A percentile compares a stretch with the other conserved stretches of the same genome.
Evolutionary conservation across 192 early-diverging fungal genomes (phyloP).

Genomic region (Backusella circina): DNA sequence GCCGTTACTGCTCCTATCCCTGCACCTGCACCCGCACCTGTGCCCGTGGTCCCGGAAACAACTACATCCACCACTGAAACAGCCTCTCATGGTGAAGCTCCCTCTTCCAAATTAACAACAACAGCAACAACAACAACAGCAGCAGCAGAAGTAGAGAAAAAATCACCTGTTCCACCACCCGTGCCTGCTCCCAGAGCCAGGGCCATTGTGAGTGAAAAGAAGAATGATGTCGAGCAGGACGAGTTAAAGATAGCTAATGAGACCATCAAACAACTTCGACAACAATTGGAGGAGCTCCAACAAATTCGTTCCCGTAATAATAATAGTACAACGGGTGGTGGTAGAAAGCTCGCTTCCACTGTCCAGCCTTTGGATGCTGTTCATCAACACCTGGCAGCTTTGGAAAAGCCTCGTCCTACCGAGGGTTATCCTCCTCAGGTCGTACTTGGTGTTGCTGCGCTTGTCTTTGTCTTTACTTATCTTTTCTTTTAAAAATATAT

Average conservation of each 20-base stretch:
- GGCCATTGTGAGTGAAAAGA: background rate
- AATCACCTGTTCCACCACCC: background rate
- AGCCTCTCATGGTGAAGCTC: background rate
- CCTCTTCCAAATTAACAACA: background rate
- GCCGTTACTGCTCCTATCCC: background rate
- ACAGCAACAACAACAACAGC: background rate
- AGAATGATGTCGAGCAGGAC: background rate
- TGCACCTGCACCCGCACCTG: background rate
- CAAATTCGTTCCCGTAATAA: background rate
- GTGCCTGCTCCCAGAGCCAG: background rate
- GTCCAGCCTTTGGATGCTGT: conserved; percentile 28
- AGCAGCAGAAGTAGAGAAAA: background rate
- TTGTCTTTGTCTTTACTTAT: conserved; percentile 60
- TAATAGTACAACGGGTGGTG: background rate
- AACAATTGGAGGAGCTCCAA: background rate
- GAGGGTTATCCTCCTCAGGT: conserved; percentile 64
- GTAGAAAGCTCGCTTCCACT: conserved; percentile 3
- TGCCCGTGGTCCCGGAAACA: background rate
- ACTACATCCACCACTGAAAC: background rate
- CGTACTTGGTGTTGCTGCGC: conserved; percentile 51
- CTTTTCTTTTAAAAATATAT: conserved; percentile 54
- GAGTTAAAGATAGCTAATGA: conserved; percentile 1
- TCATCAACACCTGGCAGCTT: conserved; percentile 30
- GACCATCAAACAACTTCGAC: background rate
- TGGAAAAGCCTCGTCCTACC: conserved; percentile 35